Percentiles rank a stretch among this genome's conserved stretches.
These are phyloP conservation scores for Thymus quinquecostatus DNA, from an alignment of 257 asterid species.

Conservation along the genomic window DNA sequence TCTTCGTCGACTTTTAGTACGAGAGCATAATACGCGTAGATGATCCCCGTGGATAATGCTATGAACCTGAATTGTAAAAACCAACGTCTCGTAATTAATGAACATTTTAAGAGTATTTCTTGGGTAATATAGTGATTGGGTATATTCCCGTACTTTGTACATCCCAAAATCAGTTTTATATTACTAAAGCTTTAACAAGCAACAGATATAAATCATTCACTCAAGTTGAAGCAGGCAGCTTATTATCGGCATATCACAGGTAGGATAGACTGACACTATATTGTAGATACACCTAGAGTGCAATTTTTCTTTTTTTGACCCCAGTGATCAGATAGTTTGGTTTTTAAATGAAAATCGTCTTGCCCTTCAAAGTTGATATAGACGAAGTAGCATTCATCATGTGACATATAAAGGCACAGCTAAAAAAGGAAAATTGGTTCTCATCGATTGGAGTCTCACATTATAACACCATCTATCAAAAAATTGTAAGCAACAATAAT, in stretches of 20 bases:
- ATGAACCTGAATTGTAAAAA: conserved; percentile 55
- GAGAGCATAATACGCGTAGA: conserved; percentile 77
- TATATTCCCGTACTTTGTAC: background rate
- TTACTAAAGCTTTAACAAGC: background rate
- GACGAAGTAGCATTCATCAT: background rate
- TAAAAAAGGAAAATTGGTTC: background rate
- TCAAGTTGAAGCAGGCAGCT: conserved; percentile 2
- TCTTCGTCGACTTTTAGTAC: conserved; percentile 89
- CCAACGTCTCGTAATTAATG: conserved; percentile 15
- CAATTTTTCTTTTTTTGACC: background rate
- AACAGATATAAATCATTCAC: conserved; percentile 7
- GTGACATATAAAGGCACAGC: background rate
- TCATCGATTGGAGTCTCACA: background rate
- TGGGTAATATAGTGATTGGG: background rate
- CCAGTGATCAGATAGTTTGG: background rate
- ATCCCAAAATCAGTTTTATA: background rate
- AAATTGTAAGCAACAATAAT: background rate
- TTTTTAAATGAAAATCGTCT: background rate
- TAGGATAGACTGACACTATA: background rate
- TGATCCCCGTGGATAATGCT: conserved; percentile 71
- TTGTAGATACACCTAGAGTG: background rate
- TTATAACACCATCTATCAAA: background rate
- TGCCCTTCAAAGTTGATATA: background rate
- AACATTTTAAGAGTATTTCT: background rate
- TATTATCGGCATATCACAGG: background rate